phyloP scores from a whole-genome alignment of 164 flowering plant genomes.

The Piper betle region DNA sequence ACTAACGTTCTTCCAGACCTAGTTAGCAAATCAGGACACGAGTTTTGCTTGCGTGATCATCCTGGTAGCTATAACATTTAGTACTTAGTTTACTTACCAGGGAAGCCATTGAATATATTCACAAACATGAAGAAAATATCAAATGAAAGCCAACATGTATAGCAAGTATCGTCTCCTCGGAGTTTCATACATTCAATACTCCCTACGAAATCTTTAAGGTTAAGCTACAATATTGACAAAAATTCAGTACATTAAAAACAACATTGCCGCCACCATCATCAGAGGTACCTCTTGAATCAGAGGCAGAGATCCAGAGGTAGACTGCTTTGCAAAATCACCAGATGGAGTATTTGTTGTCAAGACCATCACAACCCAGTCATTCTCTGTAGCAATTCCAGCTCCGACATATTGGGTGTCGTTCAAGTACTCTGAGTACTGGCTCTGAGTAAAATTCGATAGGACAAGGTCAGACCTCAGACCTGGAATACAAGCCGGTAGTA shows the following conservation, averaged over 20 bases:
- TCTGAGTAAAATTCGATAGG: slow-evolving; percentile 54
- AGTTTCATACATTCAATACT: neutral
- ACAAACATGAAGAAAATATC: no score
- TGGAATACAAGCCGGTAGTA: slow-evolving; percentile 75
- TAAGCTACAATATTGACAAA: neutral
- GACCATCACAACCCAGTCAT: slow-evolving; percentile 56
- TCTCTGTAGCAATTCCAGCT: slow-evolving; percentile 43
- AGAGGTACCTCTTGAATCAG: neutral
- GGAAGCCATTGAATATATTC: no score
- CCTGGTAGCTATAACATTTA: no score
- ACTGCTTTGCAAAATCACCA: slow-evolving; percentile 25
- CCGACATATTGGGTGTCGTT: slow-evolving; percentile 45
- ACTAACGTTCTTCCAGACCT: no score
- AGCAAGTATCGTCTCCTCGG: neutral
- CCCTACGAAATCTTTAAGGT: no score
- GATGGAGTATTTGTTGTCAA: slow-evolving; percentile 34
- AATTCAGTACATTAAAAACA: neutral
- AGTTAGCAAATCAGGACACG: no score
- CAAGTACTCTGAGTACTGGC: slow-evolving; percentile 36
- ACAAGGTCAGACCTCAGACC: slow-evolving; percentile 31
- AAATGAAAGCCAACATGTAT: no score
- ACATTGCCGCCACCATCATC: neutral
- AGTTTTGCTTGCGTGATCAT: no score
- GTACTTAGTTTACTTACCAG: no score
- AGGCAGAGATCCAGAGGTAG: neutral